Conservation (phyloP, 352 stramenopile genomes). For the Paralagenidium karlingii region DNA sequence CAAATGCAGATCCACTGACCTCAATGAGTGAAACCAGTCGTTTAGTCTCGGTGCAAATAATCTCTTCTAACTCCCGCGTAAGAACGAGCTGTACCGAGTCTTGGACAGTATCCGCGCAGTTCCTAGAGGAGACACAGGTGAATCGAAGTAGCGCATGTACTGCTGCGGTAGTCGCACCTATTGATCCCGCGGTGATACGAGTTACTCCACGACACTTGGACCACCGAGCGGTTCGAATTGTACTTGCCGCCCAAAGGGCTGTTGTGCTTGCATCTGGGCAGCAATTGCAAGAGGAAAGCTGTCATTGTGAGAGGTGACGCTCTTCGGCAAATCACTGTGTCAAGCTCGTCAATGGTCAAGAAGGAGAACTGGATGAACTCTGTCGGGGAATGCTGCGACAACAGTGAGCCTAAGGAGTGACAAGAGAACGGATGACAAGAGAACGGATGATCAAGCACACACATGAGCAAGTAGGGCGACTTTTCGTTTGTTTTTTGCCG, state of each 20-base stretch:
- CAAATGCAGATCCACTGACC: no score
- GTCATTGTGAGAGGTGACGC: conserved; percentile 24
- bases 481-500: no score
- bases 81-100: no score
- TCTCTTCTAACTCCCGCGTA: conserved; percentile 19
- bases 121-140: no score
- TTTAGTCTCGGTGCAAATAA: conserved; percentile 29
- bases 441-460: no score
- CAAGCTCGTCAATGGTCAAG: conserved; percentile 44
- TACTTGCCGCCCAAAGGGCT: conserved; percentile 51
- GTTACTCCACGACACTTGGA: conserved; percentile 21
- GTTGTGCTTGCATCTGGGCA: conserved; percentile 8
- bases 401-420: no score
- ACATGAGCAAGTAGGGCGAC: no score
- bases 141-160: neutral
- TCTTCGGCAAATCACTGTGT: conserved; percentile 27
- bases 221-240: conserved; percentile 20
- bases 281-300: conserved; percentile 35
- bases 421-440: no score
- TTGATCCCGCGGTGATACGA: neutral
- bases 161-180: neutral
- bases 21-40: conserved; percentile 37
- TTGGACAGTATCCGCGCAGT: no score
- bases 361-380: conserved; percentile 19
- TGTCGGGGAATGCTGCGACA: no score